phyloP scores from a whole-genome alignment of 306 rosid species.

The Quercus engelmannii region DNA sequence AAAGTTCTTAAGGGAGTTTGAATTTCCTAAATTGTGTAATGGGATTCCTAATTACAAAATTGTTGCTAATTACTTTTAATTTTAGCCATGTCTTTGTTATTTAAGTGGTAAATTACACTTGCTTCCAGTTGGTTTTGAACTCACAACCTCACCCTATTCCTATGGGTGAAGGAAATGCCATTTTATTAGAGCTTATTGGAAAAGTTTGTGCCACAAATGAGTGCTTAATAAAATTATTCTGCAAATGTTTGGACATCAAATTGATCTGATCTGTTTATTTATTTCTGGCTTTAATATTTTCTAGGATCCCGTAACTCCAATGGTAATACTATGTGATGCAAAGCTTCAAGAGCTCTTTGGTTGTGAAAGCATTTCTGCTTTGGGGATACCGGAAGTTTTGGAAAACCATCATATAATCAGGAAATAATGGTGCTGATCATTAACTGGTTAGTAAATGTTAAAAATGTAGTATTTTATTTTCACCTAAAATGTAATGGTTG shows the following conservation, averaged over 20 bases:
- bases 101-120: not conserved
- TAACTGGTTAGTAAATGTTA: conserved; percentile 43
- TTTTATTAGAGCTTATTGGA: not conserved
- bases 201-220: not conserved
- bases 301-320: conserved; percentile 75
- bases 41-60: not conserved
- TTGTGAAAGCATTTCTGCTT: conserved; percentile 70
- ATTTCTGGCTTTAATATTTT: conserved; percentile 16
- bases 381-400: conserved; percentile 75
- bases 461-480: conserved; percentile 2
- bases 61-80: not conserved
- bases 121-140: not conserved
- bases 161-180: not conserved
- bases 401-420: conserved; percentile 66
- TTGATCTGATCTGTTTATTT: conserved; percentile 1
- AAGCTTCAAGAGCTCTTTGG: conserved; percentile 81
- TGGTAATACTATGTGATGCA: conserved; percentile 64
- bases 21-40: not conserved
- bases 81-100: not conserved
- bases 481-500: not conserved
- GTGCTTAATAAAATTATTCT: not conserved
- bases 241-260: conserved; percentile 8
- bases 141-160: not conserved
- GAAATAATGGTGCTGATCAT: conserved; percentile 53
- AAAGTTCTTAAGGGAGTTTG: not conserved